Base-by-base conservation (phyloP, 306 rosid species). In the Dryas drummondii region DNA sequence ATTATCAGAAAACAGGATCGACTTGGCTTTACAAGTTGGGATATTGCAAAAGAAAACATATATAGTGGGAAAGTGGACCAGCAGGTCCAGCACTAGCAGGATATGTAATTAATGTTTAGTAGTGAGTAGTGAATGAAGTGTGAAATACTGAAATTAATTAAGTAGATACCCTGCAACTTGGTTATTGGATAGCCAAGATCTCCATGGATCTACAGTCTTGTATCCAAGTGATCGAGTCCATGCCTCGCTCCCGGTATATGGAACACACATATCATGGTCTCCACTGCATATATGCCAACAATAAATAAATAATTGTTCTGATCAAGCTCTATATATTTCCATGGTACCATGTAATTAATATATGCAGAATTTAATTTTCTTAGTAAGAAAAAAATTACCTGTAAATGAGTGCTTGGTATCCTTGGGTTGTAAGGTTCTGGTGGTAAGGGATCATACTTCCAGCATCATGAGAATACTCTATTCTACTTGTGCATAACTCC, bases 401-500 rank as follows among this genome's bases (percentile, higher is more conserved):
- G 87, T 15, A 92, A 73, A 92, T 84, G 57, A 90, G 87, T 46
- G 89, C 93, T 78, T 67, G 52, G 65, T 79, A 88, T 5, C 96
- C 97, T 7, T 67, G 32, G 69, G 26, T 66, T 57, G 96, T 92
- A 22, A 92, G 88, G 26, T 81, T 85, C 32, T 5, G 68, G 71
- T 90, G 97, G 89, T 86, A 92, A 58, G 93, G 92, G 54, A 92
- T 88, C 93, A 90, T 86, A 81, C 96, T 85, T 80, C 91, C 97
- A 66, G 87, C 86, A 77, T 85, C 52, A 58, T 77, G 86, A 5
- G 1, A 0, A 17, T 79, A 88, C 0, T 0, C 0, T 79, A 92
- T 73, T 68, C 81, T 89, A 13, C 0, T n/a, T 3, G 88, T 81
- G 63, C 97, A 92, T 78, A 92, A 42, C 64, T 71, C 87, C 97